phyloP scores from a whole-genome alignment of 2,329 filamentous ascomycete species.

The Aspergillus sp. region DNA sequence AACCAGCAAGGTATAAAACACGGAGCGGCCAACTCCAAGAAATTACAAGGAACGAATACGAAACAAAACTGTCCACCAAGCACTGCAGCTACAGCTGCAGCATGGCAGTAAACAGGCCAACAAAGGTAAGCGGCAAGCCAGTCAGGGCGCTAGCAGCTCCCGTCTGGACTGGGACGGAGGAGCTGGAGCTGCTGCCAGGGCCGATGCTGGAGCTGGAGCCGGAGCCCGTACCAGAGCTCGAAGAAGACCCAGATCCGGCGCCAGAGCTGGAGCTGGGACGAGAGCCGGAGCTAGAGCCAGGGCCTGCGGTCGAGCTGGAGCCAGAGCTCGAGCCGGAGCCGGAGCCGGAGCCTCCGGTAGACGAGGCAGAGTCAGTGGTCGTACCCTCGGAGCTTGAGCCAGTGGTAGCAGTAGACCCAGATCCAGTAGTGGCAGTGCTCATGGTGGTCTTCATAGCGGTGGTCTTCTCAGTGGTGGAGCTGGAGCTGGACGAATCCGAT shows the following conservation, averaged over 20 bases:
- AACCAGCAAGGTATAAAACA: too few species aligned
- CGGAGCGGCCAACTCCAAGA: not conserved
- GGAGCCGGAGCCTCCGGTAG: conserved; percentile 6
- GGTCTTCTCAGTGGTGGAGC: conserved; percentile 5
- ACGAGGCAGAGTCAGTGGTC: conserved; percentile 1
- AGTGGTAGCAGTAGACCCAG: conserved; percentile 1
- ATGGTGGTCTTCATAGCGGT: conserved; percentile 2
- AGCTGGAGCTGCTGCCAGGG: conserved; percentile 12
- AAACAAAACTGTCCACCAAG: conserved; percentile 5
- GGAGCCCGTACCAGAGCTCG: not conserved
- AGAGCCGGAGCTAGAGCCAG: conserved; percentile 6
- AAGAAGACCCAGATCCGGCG: not conserved
- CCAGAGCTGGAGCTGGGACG: not conserved
- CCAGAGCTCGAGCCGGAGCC: conserved; percentile 8
- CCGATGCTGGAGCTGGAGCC: conserved; percentile 5
- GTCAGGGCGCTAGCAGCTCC: conserved; percentile 15
- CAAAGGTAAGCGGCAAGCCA: conserved; percentile 9
- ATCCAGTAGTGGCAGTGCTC: conserved; percentile 1
- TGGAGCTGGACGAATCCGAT: conserved; percentile 4
- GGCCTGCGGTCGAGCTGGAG: conserved; percentile 4
- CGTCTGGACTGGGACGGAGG: conserved; percentile 8
- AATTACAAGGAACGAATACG: not conserved
- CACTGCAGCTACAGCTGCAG: conserved; percentile 19
- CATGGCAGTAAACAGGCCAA: conserved; percentile 19
- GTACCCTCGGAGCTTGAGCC: not conserved